Evolutionary conservation across 108 stramenopile genomes (phyloP).

Genomic region (Skeletonema menzelii): DNA sequence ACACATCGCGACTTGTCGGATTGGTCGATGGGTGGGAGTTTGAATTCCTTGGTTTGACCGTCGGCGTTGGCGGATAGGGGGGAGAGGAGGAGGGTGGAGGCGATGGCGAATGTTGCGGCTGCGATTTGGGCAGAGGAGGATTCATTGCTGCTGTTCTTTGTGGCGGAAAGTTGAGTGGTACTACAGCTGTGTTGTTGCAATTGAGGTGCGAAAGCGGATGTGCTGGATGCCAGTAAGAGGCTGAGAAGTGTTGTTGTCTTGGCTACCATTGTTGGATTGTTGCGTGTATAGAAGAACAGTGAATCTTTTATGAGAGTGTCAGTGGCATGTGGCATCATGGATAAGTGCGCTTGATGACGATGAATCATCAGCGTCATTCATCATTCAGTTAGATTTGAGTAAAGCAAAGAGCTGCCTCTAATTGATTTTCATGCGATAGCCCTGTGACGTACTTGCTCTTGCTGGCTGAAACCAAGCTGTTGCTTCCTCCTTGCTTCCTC

Average conservation of each 20-base stretch:
- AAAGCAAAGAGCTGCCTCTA: not conserved
- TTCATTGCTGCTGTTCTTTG: not conserved
- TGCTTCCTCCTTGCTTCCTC: too few relatives aligned
- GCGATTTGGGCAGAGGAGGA: not conserved
- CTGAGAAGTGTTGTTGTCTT: conserved; percentile 17
- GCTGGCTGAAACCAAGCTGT: too few relatives aligned
- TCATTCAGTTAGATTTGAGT: too few relatives aligned
- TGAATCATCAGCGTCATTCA: too few relatives aligned
- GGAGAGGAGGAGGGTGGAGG: conserved; percentile 30
- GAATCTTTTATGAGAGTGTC: too few relatives aligned
- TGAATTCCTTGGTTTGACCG: conserved; percentile 87
- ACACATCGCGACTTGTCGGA: conserved; percentile 79
- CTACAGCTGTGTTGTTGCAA: not conserved
- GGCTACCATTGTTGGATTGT: conserved; percentile 13
- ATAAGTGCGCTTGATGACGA: too few relatives aligned
- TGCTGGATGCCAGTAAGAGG: conserved; percentile 12
- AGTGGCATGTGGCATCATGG: too few relatives aligned
- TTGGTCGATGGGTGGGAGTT: conserved; percentile 87
- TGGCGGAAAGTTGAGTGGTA: conserved; percentile 14
- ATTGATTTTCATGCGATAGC: not conserved
- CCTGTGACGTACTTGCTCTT: not conserved
- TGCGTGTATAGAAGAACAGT: not conserved
- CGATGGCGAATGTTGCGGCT: conserved; percentile 11
- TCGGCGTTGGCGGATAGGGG: conserved; percentile 56
- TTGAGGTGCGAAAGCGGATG: conserved; percentile 3